Evolutionary conservation across 176 grass and related monocot species (phyloP).

Genomic region (Hordeum vulgare): MorexV3_pseudomolecules_assembly NC_058518.1:510479797-510480296

Average conservation of each 20-base stretch:
- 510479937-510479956: neutral
- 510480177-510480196: too few relatives aligned
- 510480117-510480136: neutral
- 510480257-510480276: neutral
- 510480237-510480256: too few relatives aligned
- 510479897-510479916: too few relatives aligned
- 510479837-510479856: too few relatives aligned
- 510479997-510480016: neutral
- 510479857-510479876: too few relatives aligned
- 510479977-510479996: neutral
- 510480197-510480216: too few relatives aligned
- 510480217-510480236: too few relatives aligned
- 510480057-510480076: neutral
- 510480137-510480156: neutral
- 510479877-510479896: neutral
- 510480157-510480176: neutral
- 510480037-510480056: too few relatives aligned
- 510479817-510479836: neutral
- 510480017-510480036: neutral
- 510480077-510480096: neutral
- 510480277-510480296: accelerated
- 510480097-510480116: too few relatives aligned
- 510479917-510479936: neutral
- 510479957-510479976: neutral
- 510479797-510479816: neutral